Evolutionary conservation across 164 flowering plant species (phyloP).

Genomic region (Aristolochia californica): DNA sequence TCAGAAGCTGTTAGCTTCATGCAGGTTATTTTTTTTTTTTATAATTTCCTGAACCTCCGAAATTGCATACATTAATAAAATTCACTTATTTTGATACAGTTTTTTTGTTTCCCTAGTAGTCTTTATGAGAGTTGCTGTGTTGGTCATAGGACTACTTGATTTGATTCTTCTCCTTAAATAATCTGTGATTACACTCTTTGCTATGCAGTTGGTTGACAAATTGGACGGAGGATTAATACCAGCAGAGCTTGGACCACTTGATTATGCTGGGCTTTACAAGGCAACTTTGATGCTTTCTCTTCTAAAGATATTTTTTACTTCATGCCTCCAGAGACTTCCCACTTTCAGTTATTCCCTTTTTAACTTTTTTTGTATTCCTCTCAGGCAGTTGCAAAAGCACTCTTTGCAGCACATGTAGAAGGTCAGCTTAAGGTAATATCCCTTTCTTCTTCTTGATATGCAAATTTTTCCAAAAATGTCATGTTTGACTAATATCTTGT

Average conservation of each 20-base stretch:
- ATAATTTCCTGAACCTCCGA: background rate
- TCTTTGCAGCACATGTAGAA: slow-evolving; percentile 95
- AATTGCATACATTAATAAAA: background rate
- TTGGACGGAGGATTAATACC: slow-evolving; percentile 68
- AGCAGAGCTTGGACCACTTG: slow-evolving; percentile 59
- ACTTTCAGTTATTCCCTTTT: slow-evolving; percentile 3
- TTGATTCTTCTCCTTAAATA: background rate
- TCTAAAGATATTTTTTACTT: background rate
- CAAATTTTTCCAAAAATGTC: background rate
- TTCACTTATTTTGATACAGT: no score
- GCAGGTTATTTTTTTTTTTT: slow-evolving; percentile 47
- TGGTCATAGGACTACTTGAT: no score
- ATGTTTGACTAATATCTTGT: background rate
- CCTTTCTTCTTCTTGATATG: background rate
- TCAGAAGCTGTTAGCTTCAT: slow-evolving; percentile 94
- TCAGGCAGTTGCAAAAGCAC: slow-evolving; percentile 96
- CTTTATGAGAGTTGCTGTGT: no score
- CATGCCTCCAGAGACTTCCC: slow-evolving; percentile 2
- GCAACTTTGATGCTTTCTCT: slow-evolving; percentile 19
- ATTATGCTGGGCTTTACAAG: slow-evolving; percentile 89
- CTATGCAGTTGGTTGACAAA: slow-evolving; percentile 82
- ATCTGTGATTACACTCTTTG: slow-evolving; percentile 1
- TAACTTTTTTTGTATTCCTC: slow-evolving; percentile 11
- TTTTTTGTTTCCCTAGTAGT: no score
- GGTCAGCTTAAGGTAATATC: slow-evolving; percentile 80